Evolutionary conservation across 139 green algal species (phyloP).

Genomic region (Pleodorina starrii): DNA sequence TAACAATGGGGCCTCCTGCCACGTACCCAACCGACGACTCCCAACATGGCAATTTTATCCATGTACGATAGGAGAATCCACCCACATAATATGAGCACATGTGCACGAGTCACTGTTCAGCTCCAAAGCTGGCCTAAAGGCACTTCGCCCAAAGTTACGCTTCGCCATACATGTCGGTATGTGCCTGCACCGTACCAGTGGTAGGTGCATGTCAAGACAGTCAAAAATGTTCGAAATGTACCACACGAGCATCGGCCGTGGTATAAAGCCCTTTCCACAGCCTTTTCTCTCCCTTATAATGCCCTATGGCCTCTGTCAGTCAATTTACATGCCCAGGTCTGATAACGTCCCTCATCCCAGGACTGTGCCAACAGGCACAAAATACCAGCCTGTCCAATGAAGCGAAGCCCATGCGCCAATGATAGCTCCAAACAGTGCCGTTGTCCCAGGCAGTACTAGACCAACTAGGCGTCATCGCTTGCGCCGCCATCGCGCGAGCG

Average conservation of each 20-base stretch:
- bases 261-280: no score
- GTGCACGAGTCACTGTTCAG: neutral
- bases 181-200: neutral
- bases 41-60: no score
- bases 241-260: neutral
- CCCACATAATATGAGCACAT: neutral
- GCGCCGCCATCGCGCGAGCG: conserved; percentile 26
- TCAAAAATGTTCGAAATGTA: neutral
- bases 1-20: no score
- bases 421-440: no score
- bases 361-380: no score
- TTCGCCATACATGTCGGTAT: neutral
- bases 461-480: conserved; percentile 19
- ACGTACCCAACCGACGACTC: no score
- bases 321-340: no score
- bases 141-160: neutral
- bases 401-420: no score
- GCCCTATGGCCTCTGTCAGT: no score
- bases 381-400: no score
- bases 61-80: neutral
- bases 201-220: neutral
- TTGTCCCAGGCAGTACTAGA: neutral
- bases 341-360: no score
- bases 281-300: no score
- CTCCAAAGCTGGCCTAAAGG: neutral